Evolutionary conservation across 179 eudicot genomes (phyloP), one percentile per base, ranked within the genome.

Genomic region (Patellifolia procumbens): DNA sequence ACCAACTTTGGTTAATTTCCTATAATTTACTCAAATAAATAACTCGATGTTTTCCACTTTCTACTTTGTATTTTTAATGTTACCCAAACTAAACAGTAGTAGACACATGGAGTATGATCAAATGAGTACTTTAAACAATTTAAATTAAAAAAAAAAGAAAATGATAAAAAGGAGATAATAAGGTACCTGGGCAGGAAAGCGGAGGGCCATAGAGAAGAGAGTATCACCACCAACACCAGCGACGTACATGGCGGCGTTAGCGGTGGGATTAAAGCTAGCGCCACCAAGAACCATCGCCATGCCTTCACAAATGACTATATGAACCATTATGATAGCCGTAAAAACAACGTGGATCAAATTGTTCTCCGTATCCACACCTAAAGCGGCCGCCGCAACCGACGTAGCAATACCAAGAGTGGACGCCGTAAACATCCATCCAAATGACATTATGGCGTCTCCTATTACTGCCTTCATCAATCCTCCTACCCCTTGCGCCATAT

Each of bases 341-440:
- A 68, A 48, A 2, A 68, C 31, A 17, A 29, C 58, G 5, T 68
- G 72, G 13, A 68, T 48, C 58, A 68, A 46, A 10, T 68, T 46
- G 22, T 55, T 68, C 2, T 68, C 56, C 0, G 11, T 17, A 2
- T 48, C 20, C 13, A 68, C 56, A 3, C 72, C 72, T 28, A 48
- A 7, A 24, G 19, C 68, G 0, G 78, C 16, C 46, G 89, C 88
- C 17, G 89, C 73, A 7, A 86, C 83, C 11, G 70, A 49, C 29
- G 87, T 83, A 3, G 91, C 88, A 45, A 88, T 15, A 0, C 72
- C 72, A 8, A 68, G 58, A 2, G 91, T 76, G 0, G 97, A 84
- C 4, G 92, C 91, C 12, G 89, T 89, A 77, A 92, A 88, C 19
- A 93, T 90, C 97, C 97, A 93, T 88, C 90, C 78, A 65, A 82